These are phyloP conservation scores for Nematodospora valgi DNA, from an alignment of 805 yeast species.

Conservation along the genomic window DNA sequence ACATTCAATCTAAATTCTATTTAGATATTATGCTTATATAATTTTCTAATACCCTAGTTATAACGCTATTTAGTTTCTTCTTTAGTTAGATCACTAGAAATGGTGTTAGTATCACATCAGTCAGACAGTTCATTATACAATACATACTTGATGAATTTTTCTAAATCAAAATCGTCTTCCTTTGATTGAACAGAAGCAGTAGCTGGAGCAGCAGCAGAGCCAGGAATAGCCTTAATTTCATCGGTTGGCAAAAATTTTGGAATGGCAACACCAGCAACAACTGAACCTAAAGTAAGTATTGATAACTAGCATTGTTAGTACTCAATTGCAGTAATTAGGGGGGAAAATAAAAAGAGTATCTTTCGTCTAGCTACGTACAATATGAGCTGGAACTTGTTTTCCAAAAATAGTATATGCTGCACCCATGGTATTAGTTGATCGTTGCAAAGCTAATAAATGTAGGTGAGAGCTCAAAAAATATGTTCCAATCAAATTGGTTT, in stretches of 20 bases:
- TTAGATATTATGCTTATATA: neutral
- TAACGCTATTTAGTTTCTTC: conserved; percentile 38
- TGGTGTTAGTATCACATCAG: conserved; percentile 16
- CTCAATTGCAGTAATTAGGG: no score
- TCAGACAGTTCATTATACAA: no score
- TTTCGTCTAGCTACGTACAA: no score
- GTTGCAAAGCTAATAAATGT: no score
- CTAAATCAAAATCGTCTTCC: conserved; percentile 43
- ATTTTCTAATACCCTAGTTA: neutral
- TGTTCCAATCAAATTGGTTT: no score
- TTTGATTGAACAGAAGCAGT: conserved; percentile 22
- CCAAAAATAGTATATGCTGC: conserved; percentile 42
- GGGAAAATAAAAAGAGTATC: no score
- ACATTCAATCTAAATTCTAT: no score
- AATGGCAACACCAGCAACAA: conserved; percentile 35
- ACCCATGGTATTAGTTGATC: conserved; percentile 26
- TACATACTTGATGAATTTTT: conserved; percentile 42
- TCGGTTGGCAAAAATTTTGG: conserved; percentile 23
- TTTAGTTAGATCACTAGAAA: conserved; percentile 38
- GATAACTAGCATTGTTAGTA: no score
- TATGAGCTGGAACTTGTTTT: conserved; percentile 43
- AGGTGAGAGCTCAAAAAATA: no score
- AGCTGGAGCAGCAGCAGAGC: conserved; percentile 29
- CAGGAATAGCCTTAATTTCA: conserved; percentile 2
- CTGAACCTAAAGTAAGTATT: conserved; percentile 38